Base-by-base conservation (phyloP, 371 early-diverging fungal species). In the Lichtheimia ornata region DNA sequence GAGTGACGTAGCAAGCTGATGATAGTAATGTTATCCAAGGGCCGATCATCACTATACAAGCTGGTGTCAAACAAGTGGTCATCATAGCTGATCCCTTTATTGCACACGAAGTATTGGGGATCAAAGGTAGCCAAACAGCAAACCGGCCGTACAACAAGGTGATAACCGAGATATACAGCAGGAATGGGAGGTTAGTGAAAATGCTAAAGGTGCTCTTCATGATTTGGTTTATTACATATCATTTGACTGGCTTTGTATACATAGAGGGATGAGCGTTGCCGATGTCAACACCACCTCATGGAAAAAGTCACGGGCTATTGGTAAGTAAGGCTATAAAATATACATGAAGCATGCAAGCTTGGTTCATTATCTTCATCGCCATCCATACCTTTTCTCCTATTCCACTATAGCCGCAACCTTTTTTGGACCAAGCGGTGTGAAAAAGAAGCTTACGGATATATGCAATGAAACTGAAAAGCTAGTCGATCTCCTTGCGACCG, bases 51-150 rank as follows among this genome's bases (percentile, higher is more conserved):
- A 28, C 41, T 2, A 40, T 69, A 14, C 13, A 56, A 14, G 59
- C 65, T 56, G 70, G 70, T 45, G 65, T 65, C n/a, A 50, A 62
- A 22, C 24, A 45, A 7, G 64, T 61, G 62, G 44, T 69, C 9
- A 53, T 62, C 28, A 62, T 69, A 41, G 40, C 58, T 11, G 70
- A 69, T 30, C 63, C 65, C n/a, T 15, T 47, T 14, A 41, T 69
- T 7, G 70, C 70, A 5, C 70, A 69, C 52, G 70, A 69, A 14
- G 52, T 69, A 0, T 62, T 69, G 41, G 49, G 47, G 17, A 67
- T 56, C 18, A 49, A 59, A 4, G 67, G 67, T 14, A 59, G 60
- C n/a, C 17, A 49, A 17, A 67, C 67, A 2, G 62, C 67, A 4
- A 24, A 51, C 14, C 22, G 67, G 50, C 56, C 67, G 15, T 63